Base-by-base conservation (phyloP, 1,139 yeast species). In the Suhomyces panamericanus region DNA sequence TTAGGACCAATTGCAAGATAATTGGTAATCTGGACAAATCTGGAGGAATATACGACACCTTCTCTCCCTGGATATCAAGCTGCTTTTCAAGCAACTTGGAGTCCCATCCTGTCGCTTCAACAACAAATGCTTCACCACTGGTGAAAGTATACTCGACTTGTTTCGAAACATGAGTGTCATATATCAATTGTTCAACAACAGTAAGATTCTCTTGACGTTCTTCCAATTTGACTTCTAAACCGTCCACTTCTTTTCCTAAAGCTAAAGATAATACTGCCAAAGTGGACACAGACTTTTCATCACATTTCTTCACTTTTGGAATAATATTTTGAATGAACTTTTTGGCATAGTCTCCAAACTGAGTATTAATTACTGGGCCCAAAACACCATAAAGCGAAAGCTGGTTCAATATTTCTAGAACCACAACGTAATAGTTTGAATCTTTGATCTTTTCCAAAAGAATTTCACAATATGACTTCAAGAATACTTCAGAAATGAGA, bases 61-160 rank as follows among this genome's bases (percentile, higher is more conserved):
- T 26, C 20, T 55, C 64, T 13, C 66, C 74, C 43, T 66, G 75
- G 13, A 84, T 69, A 58, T 85, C 91, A 31, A 81, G 53, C 22
- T 73, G 66, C 35, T 78, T 70, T 34, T 65, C 63, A 50, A 89
- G 66, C 13, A 76, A 73, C 22, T 70, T 74, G 0, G 96, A 84
- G 2, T 73, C 60, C 95, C 96, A 87, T 0, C 97, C 96, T 24
- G 83, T 75, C 0, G 88, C 82, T 6, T 85, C 59, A 15, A 88
- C 70, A 29, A 88, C 75, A 24, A 90, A 66, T 0, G 96, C 93
- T 61, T 93, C 98, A 46, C 98, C 98, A 43, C 85, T 77, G 0
- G 91, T 75, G 55, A 93, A 89, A 32, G 86, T 66, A 46, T 74
- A 79, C 49, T 91, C 97, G 10, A 81, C 72, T 51, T 87, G 90